Base-by-base conservation (phyloP, 73 alveolate species). In the Paramecium biaurelia region DNA sequence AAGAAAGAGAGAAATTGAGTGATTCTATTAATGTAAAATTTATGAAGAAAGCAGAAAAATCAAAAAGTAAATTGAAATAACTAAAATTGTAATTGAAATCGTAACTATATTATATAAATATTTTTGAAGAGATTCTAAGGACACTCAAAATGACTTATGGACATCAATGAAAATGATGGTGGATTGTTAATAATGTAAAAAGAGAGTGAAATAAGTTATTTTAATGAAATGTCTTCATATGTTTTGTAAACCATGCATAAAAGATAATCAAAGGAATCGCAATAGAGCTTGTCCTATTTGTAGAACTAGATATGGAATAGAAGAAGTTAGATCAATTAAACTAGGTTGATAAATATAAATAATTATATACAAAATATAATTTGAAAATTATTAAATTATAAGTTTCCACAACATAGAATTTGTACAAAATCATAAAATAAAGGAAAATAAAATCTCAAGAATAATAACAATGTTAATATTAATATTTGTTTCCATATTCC, bases 261-360 rank as follows among this genome's bases (percentile, higher is more conserved):
- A 79, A 30, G 90, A 79, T n/a, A 79, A 79, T 45, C 14, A 79
- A 63, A 41, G 43, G 30, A 79, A 79, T 45, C 28, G 57, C 2
- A 79, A 79, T 79, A 38, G 90, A 43, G 90, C 76, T 42, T 79
- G 57, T 79, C 90, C 90, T 7, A 76, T 79, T 9, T 79, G 90
- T 12, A 38, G 90, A 41, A 79, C 90, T 20, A 79, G 30, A 45
- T 43, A 79, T 34, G 53, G 90, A 23, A 41, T 43, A 5, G 90
- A 79, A 45, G 90, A 79, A 12, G 74, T 41, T 20, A 79, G 56
- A 45, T 23, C 70, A 8, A 79, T 79, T 30, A 63, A 26, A 14
- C 8, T 63, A 49, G 26, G 45, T 63, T 63, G 84, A 63, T 26
- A 7, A 30, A 26, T 63, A 12, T 26, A 63, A 63, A 63, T 4